Percentiles rank a stretch among this genome's conserved stretches.
phyloP scores from a whole-genome alignment of 2,329 filamentous ascomycete species.

The Phaeoacremonium minimum region DNA sequence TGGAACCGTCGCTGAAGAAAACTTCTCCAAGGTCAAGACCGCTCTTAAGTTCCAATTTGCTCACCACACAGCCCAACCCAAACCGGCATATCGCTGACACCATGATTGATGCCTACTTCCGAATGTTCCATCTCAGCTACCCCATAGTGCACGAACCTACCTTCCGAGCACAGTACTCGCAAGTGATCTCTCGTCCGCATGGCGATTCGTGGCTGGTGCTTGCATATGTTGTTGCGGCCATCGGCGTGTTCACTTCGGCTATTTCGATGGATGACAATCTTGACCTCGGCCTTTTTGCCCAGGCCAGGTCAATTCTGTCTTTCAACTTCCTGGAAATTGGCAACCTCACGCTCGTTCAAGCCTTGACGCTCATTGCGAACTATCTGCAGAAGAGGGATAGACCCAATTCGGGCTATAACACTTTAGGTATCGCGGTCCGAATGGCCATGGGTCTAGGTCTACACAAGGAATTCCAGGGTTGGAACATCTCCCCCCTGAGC shows the following conservation, averaged over 20 bases:
- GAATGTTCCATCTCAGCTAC: conserved; percentile 35
- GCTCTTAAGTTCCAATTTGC: conserved; percentile 3
- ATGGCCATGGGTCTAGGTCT: conserved; percentile 44
- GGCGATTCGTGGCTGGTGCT: conserved; percentile 12
- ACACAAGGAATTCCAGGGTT: conserved; percentile 34
- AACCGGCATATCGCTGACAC: conserved; percentile 18
- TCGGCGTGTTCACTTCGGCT: conserved; percentile 10
- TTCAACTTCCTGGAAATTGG: conserved; percentile 12
- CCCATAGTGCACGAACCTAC: conserved; percentile 39
- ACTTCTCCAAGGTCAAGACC: conserved; percentile 14
- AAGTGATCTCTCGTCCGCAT: conserved; percentile 10
- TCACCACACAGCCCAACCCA: conserved; percentile 22
- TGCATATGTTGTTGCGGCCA: conserved; percentile 11
- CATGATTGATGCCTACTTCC: conserved; percentile 35
- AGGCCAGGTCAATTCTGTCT: conserved; percentile 21
- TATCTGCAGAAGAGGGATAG: conserved; percentile 41
- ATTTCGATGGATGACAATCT: conserved; percentile 20
- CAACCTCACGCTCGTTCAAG: conserved; percentile 23
- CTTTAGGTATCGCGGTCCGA: conserved; percentile 40
- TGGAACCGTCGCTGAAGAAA: conserved; percentile 22
- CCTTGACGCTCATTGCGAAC: conserved; percentile 22
- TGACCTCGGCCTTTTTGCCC: conserved; percentile 47
- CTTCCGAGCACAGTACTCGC: conserved; percentile 22
- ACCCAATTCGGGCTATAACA: conserved; percentile 47
- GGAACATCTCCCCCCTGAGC: conserved; percentile 21